Evolutionary conservation across 305 asterid species (phyloP), one percentile per base, ranked within the genome.

Genomic region (Striga hermonthica): DNA sequence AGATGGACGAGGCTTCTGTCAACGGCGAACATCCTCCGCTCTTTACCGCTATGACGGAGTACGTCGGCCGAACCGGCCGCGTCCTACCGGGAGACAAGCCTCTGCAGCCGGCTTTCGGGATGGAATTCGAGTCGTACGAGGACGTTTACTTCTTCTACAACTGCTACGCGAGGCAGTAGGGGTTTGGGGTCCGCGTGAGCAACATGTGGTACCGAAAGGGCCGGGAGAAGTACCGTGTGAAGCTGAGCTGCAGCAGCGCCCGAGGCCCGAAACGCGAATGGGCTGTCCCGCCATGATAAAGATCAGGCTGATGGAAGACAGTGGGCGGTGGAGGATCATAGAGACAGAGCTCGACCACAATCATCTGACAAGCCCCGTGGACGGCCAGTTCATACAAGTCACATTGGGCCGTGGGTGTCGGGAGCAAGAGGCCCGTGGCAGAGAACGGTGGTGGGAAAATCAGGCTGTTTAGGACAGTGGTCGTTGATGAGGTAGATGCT

Each of bases 131-230:
- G 68, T 75, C 83, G 14, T 84, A 82, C 8, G 86, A 84, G 15
- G 88, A 84, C 67, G 88, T 79, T 66, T 84, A 84, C 69, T 78
- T 77, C 84, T 85, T 82, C 49, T 83, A 82, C 50, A 83, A 75
- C 15, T 83, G 85, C 65, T 83, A 81, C 73, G 91, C 91, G 6
- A 82, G 81, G 69, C 83, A 75, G 31, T 86, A 82, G 36, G 88
- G 91, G 47, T 82, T 83, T 7, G 88, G 91, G 52, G 88, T 82
- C 6, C 76, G 91, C 70, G 86, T 85, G 7, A 82, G 86, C 65
- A 85, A 82, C 63, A 85, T 85, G 16, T 83, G 89, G 89, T 83
- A 83, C 64, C 79, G 86, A 66, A 85, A 81, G 82, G 73, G 84
- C 72, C 76, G 72, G 65, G 89, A 85, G 76, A 79, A 74, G 71